phyloP scores from a whole-genome alignment of 768 basidiomycete species.

The Pholiota molesta region DNA sequence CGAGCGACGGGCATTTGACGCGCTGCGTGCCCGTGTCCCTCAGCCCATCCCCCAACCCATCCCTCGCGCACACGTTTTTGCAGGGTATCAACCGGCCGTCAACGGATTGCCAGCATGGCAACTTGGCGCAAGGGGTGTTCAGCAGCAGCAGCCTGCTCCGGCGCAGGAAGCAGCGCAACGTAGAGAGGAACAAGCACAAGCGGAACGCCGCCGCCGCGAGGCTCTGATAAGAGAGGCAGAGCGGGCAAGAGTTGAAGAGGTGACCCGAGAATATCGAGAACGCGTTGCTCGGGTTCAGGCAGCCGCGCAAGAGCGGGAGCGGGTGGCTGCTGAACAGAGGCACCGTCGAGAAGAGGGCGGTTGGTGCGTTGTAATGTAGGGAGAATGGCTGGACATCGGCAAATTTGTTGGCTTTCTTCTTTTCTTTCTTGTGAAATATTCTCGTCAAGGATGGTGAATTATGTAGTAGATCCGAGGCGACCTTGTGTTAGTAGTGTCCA shows the following conservation, averaged over 20 bases:
- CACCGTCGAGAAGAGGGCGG: not conserved
- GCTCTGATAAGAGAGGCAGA: not conserved
- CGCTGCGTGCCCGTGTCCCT: slow-evolving; percentile 1
- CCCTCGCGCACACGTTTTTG: no score
- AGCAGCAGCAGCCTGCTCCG: no score
- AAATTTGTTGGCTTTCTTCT: not conserved
- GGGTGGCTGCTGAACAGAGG: not conserved
- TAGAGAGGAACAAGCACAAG: not conserved
- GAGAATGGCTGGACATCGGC: not conserved
- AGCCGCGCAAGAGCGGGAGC: not conserved
- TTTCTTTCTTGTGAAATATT: not conserved
- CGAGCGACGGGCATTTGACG: not conserved
- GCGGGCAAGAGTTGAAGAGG: not conserved
- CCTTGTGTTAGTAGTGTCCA: no score
- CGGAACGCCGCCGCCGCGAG: not conserved
- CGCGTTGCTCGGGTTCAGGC: not conserved
- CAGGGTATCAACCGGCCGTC: no score
- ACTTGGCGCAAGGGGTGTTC: no score
- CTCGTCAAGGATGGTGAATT: no score
- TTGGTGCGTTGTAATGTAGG: slow-evolving; percentile 12
- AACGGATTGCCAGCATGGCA: no score
- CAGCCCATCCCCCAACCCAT: not conserved
- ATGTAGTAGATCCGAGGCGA: no score
- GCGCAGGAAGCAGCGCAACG: no score
- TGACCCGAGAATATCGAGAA: not conserved